These are phyloP conservation scores for Yarrowia osloensis DNA, from an alignment of 805 yeast species.

Conservation along the genomic window DNA sequence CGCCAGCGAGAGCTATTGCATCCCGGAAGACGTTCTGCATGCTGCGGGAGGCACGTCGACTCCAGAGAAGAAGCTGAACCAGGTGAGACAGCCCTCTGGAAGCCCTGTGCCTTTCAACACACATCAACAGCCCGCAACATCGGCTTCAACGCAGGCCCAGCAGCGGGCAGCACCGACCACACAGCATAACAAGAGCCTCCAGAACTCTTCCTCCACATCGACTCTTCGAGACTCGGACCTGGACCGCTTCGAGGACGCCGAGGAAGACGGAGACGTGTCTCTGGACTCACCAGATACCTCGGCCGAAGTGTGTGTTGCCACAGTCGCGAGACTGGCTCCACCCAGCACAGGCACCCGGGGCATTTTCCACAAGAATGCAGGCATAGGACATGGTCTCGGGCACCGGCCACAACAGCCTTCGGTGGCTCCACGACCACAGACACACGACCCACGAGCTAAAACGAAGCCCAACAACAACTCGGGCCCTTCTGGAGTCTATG, in stretches of 20 bases:
- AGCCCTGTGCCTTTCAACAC: not conserved
- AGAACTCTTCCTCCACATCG: not conserved
- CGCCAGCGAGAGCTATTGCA: slow-evolving; percentile 23
- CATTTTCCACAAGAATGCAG: slow-evolving; percentile 20
- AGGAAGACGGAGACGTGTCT: slow-evolving; percentile 8
- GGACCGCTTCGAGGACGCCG: slow-evolving; percentile 23
- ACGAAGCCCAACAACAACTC: not conserved
- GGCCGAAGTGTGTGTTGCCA: slow-evolving; percentile 1
- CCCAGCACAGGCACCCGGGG: slow-evolving; percentile 5
- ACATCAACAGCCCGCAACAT: not conserved
- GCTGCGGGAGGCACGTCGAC: slow-evolving; percentile 23
- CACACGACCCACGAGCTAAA: slow-evolving; percentile 16
- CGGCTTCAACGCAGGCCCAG: not conserved
- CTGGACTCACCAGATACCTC: slow-evolving; percentile 24
- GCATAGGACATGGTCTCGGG: slow-evolving; percentile 5
- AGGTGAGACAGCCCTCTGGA: not conserved
- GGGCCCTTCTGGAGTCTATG: slow-evolving; percentile 10
- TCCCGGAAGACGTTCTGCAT: slow-evolving; percentile 24
- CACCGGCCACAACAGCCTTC: not conserved
- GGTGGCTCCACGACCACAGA: not conserved
- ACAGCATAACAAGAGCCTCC: slow-evolving; percentile 6
- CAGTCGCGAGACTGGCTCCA: slow-evolving; percentile 21
- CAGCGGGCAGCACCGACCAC: not conserved
- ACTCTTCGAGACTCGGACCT: slow-evolving; percentile 16
- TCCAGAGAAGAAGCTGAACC: slow-evolving; percentile 13